phyloP scores from a whole-genome alignment of 2,329 filamentous ascomycete species.

The Scolecobasidium constrictum region DNA sequence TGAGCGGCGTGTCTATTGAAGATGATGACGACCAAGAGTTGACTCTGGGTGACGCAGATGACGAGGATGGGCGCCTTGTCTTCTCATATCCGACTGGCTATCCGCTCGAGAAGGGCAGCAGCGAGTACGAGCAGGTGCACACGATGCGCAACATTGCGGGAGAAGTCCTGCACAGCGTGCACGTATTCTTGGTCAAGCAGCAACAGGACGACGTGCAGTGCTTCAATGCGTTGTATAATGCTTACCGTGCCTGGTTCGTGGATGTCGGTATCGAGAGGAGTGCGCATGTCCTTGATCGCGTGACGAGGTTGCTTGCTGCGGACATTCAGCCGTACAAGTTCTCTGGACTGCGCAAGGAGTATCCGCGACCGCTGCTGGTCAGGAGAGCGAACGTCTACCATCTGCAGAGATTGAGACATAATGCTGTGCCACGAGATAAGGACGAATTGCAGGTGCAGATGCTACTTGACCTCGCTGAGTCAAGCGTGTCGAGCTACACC shows the following conservation, averaged over 20 bases:
- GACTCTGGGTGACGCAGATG: constrained; percentile 53
- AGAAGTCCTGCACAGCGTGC: constrained; percentile 68
- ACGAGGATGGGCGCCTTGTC: constrained; percentile 72
- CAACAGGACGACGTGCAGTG: constrained; percentile 94
- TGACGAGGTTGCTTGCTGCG: constrained; percentile 71
- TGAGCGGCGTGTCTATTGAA: constrained; percentile 12
- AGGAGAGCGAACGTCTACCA: constrained; percentile 92
- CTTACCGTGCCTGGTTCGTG: constrained; percentile 93
- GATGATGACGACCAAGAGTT: constrained; percentile 35
- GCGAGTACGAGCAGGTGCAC: constrained; percentile 67
- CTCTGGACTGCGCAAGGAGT: constrained; percentile 81
- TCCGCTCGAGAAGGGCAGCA: constrained; percentile 52
- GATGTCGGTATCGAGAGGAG: constrained; percentile 95
- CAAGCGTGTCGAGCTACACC: constrained; percentile 82
- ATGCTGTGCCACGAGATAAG: constrained; percentile 75
- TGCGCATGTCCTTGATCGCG: constrained; percentile 81
- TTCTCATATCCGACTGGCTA: constrained; percentile 89
- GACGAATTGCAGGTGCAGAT: constrained; percentile 82
- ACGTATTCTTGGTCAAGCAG: constrained; percentile 68
- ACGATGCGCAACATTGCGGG: constrained; percentile 71
- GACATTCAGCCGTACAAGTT: constrained; percentile 92
- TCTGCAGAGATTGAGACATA: constrained; percentile 85
- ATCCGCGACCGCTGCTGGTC: constrained; percentile 83
- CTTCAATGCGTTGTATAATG: constrained; percentile 85
- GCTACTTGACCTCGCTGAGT: constrained; percentile 78